Evolutionary conservation across 148 eudicot genomes (phyloP).

Genomic region (Spergularia marina): DNA sequence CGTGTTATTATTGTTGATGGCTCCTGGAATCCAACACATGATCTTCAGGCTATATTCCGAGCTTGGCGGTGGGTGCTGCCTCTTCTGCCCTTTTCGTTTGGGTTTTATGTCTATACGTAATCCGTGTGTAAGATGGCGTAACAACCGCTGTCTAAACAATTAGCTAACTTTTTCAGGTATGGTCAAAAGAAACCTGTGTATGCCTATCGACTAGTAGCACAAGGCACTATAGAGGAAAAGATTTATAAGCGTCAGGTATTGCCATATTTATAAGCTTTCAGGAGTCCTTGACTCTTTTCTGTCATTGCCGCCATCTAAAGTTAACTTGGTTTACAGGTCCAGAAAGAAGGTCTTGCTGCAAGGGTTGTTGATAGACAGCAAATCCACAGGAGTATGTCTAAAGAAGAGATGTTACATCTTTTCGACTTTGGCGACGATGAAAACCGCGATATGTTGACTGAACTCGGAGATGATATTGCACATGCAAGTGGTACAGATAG

Average conservation of each 20-base stretch:
- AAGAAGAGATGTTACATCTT: slow-evolving; percentile 91
- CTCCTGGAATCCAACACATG: slow-evolving; percentile 96
- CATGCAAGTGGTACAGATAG: slow-evolving; percentile 26
- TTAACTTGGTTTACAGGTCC: slow-evolving; percentile 50
- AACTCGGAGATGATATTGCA: slow-evolving; percentile 37
- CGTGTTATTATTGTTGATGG: slow-evolving; percentile 96
- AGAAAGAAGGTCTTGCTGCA: slow-evolving; percentile 97
- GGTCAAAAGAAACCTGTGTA: slow-evolving; percentile 96
- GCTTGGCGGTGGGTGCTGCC: slow-evolving; percentile 75
- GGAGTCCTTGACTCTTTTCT: background rate
- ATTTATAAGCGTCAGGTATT: slow-evolving; percentile 98
- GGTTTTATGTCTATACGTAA: background rate
- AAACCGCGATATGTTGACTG: slow-evolving; percentile 40
- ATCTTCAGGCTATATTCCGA: slow-evolving; percentile 97
- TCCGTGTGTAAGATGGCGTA: background rate
- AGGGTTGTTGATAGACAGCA: slow-evolving; percentile 98
- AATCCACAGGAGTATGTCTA: slow-evolving; percentile 88
- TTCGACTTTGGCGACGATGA: slow-evolving; percentile 93
- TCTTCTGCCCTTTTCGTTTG: background rate
- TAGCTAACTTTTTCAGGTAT: slow-evolving; percentile 52
- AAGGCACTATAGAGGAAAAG: slow-evolving; percentile 94
- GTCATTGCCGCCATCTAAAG: slow-evolving; percentile 13
- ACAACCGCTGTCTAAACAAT: background rate
- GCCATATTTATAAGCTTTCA: background rate
- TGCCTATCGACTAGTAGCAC: slow-evolving; percentile 93